Conservation (phyloP, 108 stramenopile species). For the Skeletonema grethae region DNA sequence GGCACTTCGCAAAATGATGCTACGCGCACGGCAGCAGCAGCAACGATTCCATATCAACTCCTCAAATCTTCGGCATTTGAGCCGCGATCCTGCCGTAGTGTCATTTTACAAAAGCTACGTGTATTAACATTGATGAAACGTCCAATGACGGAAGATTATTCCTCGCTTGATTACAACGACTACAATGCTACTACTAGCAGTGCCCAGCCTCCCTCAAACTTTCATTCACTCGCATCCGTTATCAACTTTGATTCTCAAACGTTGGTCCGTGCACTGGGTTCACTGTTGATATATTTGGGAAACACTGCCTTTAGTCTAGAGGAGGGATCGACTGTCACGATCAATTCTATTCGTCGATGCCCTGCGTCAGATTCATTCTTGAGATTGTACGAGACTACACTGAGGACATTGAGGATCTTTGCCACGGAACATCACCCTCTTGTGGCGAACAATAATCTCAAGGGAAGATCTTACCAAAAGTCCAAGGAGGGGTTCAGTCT, state of each 20-base stretch:
- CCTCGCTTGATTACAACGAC: slow-evolving; percentile 17
- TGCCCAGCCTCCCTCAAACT: slow-evolving; percentile 28
- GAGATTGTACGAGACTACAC: slow-evolving; percentile 59
- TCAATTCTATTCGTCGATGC: slow-evolving; percentile 61
- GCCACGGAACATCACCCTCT: slow-evolving; percentile 83
- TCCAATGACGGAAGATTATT: slow-evolving; percentile 15
- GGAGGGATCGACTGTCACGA: slow-evolving; percentile 62
- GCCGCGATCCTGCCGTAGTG: slow-evolving; percentile 56
- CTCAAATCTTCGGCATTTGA: slow-evolving; percentile 79
- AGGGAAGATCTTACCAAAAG: slow-evolving; percentile 36
- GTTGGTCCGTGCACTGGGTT: slow-evolving; percentile 75
- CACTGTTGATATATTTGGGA: slow-evolving; percentile 73
- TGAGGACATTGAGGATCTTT: slow-evolving; percentile 79
- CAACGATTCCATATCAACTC: slow-evolving; percentile 71
- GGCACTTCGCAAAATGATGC: not conserved
- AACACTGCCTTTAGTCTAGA: slow-evolving; percentile 73
- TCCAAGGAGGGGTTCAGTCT: slow-evolving; percentile 94
- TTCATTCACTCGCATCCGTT: slow-evolving; percentile 74
- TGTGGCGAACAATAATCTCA: slow-evolving; percentile 50
- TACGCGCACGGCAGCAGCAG: slow-evolving; percentile 6
- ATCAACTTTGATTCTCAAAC: slow-evolving; percentile 82
- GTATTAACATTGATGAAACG: slow-evolving; percentile 60
- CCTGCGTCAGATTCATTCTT: slow-evolving; percentile 62
- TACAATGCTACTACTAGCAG: slow-evolving; percentile 4
- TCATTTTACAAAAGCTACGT: slow-evolving; percentile 77